Percentiles rank a stretch among this genome's conserved stretches.
Conservation (phyloP, 352 stramenopile genomes). For the Thalassiosira sp. region DNA sequence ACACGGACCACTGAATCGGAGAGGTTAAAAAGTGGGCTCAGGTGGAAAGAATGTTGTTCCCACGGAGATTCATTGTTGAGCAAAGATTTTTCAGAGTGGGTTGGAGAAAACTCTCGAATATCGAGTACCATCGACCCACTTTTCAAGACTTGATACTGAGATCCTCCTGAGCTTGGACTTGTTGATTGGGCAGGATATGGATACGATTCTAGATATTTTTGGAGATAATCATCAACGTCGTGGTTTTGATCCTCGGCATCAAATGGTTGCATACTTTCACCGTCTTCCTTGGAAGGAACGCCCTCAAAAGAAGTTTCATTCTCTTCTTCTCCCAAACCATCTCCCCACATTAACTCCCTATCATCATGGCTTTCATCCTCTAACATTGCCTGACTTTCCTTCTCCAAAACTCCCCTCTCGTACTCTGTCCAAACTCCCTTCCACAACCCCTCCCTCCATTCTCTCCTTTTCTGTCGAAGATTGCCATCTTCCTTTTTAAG, state of each 20-base stretch:
- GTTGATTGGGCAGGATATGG: slow-evolving; percentile 15
- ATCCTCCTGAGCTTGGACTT: neutral
- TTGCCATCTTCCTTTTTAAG: slow-evolving; percentile 1
- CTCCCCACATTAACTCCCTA: slow-evolving; percentile 24
- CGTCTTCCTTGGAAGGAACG: neutral
- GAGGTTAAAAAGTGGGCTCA: slow-evolving; percentile 37
- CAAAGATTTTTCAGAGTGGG: neutral
- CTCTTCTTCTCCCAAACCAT: slow-evolving; percentile 6
- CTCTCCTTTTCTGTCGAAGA: slow-evolving; percentile 3
- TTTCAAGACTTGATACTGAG: slow-evolving; percentile 24
- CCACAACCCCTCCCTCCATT: slow-evolving; percentile 27
- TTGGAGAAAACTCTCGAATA: slow-evolving; percentile 37
- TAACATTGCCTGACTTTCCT: slow-evolving; percentile 4
- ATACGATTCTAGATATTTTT: slow-evolving; percentile 22
- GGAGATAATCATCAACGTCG: slow-evolving; percentile 15
- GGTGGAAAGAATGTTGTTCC: slow-evolving; percentile 40
- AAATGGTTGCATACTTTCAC: neutral
- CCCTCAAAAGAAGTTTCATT: neutral
- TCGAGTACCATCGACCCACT: slow-evolving; percentile 26
- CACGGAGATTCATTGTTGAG: slow-evolving; percentile 11
- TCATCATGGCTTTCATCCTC: slow-evolving; percentile 10
- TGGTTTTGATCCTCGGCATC: slow-evolving; percentile 6
- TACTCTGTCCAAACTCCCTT: slow-evolving; percentile 28
- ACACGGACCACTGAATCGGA: slow-evolving; percentile 53
- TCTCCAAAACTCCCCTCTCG: slow-evolving; percentile 4